These are phyloP conservation scores for Boletus coccyginus DNA, from an alignment of 768 basidiomycete species.

Conservation along the genomic window DNA sequence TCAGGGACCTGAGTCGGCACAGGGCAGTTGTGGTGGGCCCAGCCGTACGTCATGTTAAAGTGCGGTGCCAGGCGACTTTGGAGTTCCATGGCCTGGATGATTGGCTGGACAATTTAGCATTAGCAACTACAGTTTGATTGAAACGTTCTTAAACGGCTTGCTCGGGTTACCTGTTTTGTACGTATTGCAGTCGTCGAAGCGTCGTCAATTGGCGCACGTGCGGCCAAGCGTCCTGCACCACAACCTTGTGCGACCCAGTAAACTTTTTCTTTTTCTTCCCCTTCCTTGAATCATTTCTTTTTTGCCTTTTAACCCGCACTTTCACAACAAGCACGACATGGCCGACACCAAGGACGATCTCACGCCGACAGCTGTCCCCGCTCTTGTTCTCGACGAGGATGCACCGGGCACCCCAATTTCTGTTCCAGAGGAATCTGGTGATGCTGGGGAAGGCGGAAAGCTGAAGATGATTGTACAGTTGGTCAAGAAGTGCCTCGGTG, in stretches of 20 bases:
- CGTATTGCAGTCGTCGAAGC: not conserved
- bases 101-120: not conserved
- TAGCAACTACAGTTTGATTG: not conserved
- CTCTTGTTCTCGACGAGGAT: conserved; percentile 43
- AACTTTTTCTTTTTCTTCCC: conserved; percentile 10
- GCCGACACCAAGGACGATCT: conserved; percentile 14
- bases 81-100: not conserved
- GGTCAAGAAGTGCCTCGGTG: conserved; percentile 87
- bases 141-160: not conserved
- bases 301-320: not conserved
- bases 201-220: conserved; percentile 22
- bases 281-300: not conserved
- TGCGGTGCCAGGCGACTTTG: not conserved
- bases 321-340: conserved; percentile 12
- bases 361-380: conserved; percentile 3
- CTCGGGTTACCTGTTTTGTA: conserved; percentile 16
- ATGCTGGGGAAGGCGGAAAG: conserved; percentile 84
- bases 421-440: conserved; percentile 68
- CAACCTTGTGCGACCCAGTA: conserved; percentile 8
- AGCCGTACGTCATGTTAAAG: too few species aligned
- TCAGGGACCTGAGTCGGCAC: not conserved
- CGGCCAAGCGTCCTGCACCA: conserved; percentile 5
- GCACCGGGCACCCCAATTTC: conserved; percentile 56
- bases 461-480: conserved; percentile 92
- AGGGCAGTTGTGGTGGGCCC: too few species aligned